phyloP scores from a whole-genome alignment of 2,329 filamentous ascomycete species.

The Lasiodiplodia hormozganensis region DNA sequence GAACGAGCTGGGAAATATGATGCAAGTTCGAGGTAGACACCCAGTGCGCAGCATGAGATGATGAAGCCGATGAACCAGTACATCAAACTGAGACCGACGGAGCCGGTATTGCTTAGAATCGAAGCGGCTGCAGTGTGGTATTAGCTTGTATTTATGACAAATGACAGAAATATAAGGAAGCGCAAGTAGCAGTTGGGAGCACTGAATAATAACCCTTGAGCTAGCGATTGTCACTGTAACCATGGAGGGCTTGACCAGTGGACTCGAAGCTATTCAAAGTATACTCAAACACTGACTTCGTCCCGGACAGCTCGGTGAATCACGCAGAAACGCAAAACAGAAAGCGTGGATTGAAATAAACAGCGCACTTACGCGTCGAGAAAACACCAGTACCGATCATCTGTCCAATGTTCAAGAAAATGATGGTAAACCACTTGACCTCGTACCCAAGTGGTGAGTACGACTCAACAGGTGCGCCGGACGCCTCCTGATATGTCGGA shows the following conservation, averaged over 20 bases:
- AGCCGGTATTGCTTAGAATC: slow-evolving; percentile 67
- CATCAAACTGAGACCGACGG: slow-evolving; percentile 66
- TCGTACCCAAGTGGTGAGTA: slow-evolving; percentile 66
- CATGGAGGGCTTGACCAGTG: not conserved
- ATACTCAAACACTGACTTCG: not conserved
- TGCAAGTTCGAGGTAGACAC: slow-evolving; percentile 69
- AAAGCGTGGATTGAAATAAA: not conserved
- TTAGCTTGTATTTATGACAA: not conserved
- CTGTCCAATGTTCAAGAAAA: slow-evolving; percentile 67
- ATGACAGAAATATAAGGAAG: not conserved
- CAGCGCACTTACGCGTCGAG: slow-evolving; percentile 62
- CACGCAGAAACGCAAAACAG: not conserved
- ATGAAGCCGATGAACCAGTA: slow-evolving; percentile 71
- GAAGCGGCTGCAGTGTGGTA: not conserved
- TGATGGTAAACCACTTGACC: slow-evolving; percentile 62
- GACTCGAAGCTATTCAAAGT: not conserved
- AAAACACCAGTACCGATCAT: slow-evolving; percentile 72
- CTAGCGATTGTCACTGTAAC: not conserved
- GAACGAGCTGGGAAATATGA: slow-evolving; percentile 72
- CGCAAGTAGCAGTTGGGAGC: no score
- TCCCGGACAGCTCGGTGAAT: no score
- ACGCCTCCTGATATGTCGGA: slow-evolving; percentile 65
- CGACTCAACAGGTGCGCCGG: slow-evolving; percentile 66
- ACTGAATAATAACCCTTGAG: not conserved
- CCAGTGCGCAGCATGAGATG: slow-evolving; percentile 62